phyloP scores from a whole-genome alignment of 805 yeast genomes.

The Barnettozyma salicaria region DNA sequence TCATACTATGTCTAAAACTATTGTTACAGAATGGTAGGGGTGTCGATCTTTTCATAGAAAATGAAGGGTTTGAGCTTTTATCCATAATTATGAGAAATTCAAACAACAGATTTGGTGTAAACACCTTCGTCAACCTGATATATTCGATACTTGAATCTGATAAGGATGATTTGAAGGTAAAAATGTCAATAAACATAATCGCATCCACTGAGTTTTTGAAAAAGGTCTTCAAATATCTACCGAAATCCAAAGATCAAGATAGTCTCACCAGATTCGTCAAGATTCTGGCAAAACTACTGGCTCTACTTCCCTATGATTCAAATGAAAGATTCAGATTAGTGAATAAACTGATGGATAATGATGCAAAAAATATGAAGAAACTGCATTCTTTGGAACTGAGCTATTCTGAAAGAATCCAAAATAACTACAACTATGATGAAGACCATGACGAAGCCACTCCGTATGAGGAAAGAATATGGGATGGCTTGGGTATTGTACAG shows the following conservation, averaged over 20 bases:
- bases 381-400: constrained; percentile 6
- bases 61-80: constrained; percentile 20
- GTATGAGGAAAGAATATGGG: constrained; percentile 18
- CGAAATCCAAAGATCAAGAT: constrained; percentile 6
- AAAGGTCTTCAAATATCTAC: constrained; percentile 11
- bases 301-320: constrained; percentile 19
- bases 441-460: constrained; percentile 8
- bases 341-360: constrained; percentile 15
- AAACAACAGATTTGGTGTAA: constrained; percentile 10
- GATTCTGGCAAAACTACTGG: constrained; percentile 12
- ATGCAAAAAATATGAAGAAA: constrained; percentile 12
- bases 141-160: constrained; percentile 13
- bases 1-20: constrained; percentile 9
- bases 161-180: constrained; percentile 11
- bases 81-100: constrained; percentile 7
- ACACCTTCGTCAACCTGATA: constrained; percentile 10
- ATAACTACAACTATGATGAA: constrained; percentile 5
- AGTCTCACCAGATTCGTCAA: constrained; percentile 7
- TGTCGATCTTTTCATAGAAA: constrained; percentile 10
- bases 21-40: constrained; percentile 6
- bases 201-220: constrained; percentile 14
- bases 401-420: neutral
- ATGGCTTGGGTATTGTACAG: constrained; percentile 19
- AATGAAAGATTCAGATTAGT: constrained; percentile 22
- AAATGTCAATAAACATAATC: constrained; percentile 11